Percentiles rank a stretch among this genome's conserved stretches.
phyloP scores from a whole-genome alignment of 2,329 filamentous ascomycete species.

The Fusarium caatingaense region DNA sequence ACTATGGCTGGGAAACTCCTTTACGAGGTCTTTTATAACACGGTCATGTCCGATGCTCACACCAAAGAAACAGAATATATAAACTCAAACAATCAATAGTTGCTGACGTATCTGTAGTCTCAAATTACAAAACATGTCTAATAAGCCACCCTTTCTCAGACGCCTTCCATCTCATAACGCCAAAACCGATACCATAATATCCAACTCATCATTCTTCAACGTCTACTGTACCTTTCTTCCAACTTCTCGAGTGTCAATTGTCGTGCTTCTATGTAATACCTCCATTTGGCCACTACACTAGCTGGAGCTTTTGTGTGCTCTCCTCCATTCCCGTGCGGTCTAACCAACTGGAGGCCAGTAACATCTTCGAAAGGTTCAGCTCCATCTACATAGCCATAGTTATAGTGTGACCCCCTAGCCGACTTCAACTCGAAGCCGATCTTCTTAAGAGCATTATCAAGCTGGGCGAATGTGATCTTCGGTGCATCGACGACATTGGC shows the following conservation, averaged over 20 bases:
- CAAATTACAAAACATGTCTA: background rate
- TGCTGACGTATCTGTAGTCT: background rate
- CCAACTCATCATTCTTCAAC: background rate
- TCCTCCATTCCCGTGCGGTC: background rate
- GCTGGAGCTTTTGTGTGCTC: background rate
- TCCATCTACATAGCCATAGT: background rate
- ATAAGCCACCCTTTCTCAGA: background rate
- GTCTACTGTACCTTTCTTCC: constrained; percentile 18
- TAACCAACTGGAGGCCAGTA: background rate
- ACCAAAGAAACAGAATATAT: background rate
- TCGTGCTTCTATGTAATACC: background rate
- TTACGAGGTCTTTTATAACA: background rate
- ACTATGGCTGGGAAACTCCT: background rate
- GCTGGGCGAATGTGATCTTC: background rate
- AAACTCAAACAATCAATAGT: background rate
- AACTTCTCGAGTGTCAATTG: constrained; percentile 22
- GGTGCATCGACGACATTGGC: background rate
- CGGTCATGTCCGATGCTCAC: background rate
- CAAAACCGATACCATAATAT: background rate
- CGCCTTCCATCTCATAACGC: background rate
- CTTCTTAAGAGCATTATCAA: background rate
- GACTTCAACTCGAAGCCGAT: background rate
- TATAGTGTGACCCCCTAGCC: background rate
- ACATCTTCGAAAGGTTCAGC: background rate
- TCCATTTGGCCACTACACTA: background rate